Base-by-base conservation (phyloP, 352 stramenopile species). In the Globisporangium paroecandrum region DNA sequence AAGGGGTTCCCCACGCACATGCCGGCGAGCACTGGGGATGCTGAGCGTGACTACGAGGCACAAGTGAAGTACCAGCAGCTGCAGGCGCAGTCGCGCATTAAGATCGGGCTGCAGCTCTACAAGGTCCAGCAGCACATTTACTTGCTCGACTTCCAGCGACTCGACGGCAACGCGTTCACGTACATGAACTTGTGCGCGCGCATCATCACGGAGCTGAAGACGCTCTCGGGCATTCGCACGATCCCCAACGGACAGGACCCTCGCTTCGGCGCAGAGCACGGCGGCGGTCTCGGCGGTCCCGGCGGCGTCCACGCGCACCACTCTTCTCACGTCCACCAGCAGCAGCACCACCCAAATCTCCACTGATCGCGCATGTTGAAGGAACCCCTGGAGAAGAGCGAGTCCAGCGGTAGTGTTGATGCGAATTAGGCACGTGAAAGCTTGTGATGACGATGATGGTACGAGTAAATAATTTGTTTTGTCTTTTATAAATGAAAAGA, bases 181-280 rank as follows among this genome's bases (percentile, higher is more conserved):
- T 99, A 99, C 82, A 99, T 99, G 97, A 99, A 98, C 65, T 81
- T 99, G 10, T 99, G 97, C 77, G 97, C 97, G 29, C 97, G 97
- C 56, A 99, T 99, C 72, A 99, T 99, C 74, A 99, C 97, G 34
- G 97, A 99, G 78, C 86, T 99, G 38, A 99, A 99, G 85, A 98
- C 94, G 22, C 83, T 99, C 12, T 93, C 83, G 6, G 85, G 84
- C 22, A 83, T 89, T 53, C 83, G 87, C 53, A 82, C 86, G 36
- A 69, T 87, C 4, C 73, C 77, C 0, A 83, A 64, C 68, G 75
- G 79, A 57, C 71, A 82, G 25, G 83, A 90, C 57, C 71, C 75
- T 36, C 83, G 83, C 22, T 89, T 88, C 20, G 80, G 76, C 8
- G 43, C 64, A 20, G 75, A 85, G 41, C 75, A 83, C 18, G 69